Evolutionary conservation across 306 rosid genomes (phyloP).

Genomic region (Quillaja saponaria): DNA sequence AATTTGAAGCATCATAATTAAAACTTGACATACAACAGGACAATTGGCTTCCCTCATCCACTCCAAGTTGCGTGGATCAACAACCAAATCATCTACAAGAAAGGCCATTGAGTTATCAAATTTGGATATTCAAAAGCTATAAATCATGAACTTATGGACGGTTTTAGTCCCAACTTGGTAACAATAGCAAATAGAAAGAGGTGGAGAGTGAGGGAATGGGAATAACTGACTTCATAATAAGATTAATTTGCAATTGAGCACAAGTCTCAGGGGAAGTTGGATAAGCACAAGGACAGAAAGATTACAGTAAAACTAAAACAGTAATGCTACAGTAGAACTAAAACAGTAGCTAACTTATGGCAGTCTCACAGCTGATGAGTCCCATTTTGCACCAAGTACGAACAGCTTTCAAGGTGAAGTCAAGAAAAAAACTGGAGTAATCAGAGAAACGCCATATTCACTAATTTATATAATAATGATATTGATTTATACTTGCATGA

Average conservation of each 20-base stretch:
- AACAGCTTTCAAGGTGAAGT: constrained; percentile 16
- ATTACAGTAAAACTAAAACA: constrained; percentile 17
- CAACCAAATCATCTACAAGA: constrained; percentile 81
- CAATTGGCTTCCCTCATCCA: constrained; percentile 94
- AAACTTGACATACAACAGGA: constrained; percentile 74
- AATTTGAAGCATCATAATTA: constrained; percentile 26
- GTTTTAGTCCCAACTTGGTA: too few relatives aligned
- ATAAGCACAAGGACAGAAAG: constrained; percentile 24
- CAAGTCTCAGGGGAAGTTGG: background rate
- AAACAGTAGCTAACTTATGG: constrained; percentile 20
- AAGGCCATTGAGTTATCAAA: constrained; percentile 16
- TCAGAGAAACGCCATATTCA: constrained; percentile 6
- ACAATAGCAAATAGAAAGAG: too few relatives aligned
- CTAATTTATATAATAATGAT: background rate
- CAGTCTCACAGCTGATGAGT: constrained; percentile 12
- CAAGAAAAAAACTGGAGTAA: background rate
- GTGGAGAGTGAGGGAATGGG: constrained; percentile 11
- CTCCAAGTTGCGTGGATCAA: constrained; percentile 89
- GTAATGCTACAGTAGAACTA: constrained; percentile 5
- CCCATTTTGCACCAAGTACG: constrained; percentile 12
- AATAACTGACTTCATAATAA: constrained; percentile 7
- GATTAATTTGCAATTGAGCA: constrained; percentile 6
- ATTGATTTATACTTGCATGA: constrained; percentile 9
- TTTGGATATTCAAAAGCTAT: background rate
- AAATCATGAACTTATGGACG: too few relatives aligned